A percentile compares a stretch with the other conserved stretches of the same genome.
phyloP scores from a whole-genome alignment of 352 stramenopile species.

The Phytopythium oedochilum region DNA sequence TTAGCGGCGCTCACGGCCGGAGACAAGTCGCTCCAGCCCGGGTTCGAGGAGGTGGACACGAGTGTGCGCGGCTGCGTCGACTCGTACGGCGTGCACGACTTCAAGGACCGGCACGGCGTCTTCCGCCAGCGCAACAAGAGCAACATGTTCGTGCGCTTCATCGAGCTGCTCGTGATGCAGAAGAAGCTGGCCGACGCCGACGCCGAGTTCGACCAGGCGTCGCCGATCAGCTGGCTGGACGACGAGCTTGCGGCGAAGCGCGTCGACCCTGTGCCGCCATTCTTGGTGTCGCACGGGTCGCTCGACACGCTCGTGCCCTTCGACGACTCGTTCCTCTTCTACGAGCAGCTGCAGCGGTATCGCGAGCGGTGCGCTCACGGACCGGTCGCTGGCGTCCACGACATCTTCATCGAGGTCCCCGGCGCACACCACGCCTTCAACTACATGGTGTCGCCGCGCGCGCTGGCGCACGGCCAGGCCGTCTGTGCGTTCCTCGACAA shows the following conservation, averaged over 20 bases:
- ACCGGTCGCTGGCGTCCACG: conserved; percentile 21
- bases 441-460: conserved; percentile 63
- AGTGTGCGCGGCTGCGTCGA: conserved; percentile 68
- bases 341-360: conserved; percentile 42
- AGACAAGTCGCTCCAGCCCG: conserved; percentile 64
- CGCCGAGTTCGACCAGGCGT: conserved; percentile 51
- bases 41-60: conserved; percentile 77
- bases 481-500: conserved; percentile 62
- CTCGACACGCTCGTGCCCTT: conserved; percentile 71
- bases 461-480: conserved; percentile 60
- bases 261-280: conserved; percentile 47
- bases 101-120: conserved; percentile 61
- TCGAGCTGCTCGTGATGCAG: conserved; percentile 70
- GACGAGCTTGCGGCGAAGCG: conserved; percentile 23
- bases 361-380: conserved; percentile 19
- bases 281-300: conserved; percentile 64
- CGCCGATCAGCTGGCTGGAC: conserved; percentile 49
- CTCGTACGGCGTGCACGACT: conserved; percentile 72
- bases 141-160: conserved; percentile 55
- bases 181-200: conserved; percentile 40
- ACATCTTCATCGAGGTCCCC: conserved; percentile 62
- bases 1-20: conserved; percentile 58
- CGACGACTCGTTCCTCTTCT: conserved; percentile 67
- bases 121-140: conserved; percentile 56
- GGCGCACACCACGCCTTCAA: conserved; percentile 73